phyloP scores from a whole-genome alignment of 345 rosid genomes.

The Eutrema japonicum region DNA sequence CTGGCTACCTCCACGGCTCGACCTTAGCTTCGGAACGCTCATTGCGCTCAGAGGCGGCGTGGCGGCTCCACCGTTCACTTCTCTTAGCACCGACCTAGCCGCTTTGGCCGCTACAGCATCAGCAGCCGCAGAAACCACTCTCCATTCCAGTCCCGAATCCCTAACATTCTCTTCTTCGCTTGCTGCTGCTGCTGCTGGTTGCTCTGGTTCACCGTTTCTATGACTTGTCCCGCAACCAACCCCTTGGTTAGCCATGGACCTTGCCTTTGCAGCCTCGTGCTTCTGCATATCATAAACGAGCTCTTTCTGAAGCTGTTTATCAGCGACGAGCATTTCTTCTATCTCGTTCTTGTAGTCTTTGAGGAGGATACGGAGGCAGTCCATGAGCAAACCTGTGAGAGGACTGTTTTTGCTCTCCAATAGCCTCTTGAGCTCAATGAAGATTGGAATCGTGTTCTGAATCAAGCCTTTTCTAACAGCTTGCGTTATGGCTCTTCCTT shows the following conservation, averaged over 20 bases:
- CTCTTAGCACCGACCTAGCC: constrained; percentile 73
- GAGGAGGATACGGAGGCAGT: constrained; percentile 80
- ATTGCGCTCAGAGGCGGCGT: constrained; percentile 80
- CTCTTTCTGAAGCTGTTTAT: constrained; percentile 91
- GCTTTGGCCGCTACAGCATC: constrained; percentile 66
- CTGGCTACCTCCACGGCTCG: constrained; percentile 46
- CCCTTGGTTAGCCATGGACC: constrained; percentile 58
- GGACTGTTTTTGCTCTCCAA: constrained; percentile 92
- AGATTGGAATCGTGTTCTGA: constrained; percentile 93
- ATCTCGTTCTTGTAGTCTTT: constrained; percentile 96
- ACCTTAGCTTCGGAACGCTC: constrained; percentile 71
- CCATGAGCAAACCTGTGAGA: constrained; percentile 91
- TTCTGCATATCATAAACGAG: constrained; percentile 93
- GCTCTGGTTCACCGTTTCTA: constrained; percentile 31
- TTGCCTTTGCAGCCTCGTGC: constrained; percentile 72
- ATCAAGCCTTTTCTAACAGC: constrained; percentile 88
- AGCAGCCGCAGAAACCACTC: constrained; percentile 69
- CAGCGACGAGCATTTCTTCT: constrained; percentile 89
- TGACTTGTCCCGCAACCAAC: constrained; percentile 48
- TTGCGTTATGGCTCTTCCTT: constrained; percentile 87
- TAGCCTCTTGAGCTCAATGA: constrained; percentile 88
- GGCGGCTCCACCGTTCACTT: constrained; percentile 60
- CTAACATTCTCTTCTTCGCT: constrained; percentile 31
- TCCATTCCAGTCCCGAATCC: constrained; percentile 39
- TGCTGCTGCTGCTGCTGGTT: constrained; percentile 30